Conservation (phyloP, 208 protist genomes). For the Crithidia fasciculata region DNA sequence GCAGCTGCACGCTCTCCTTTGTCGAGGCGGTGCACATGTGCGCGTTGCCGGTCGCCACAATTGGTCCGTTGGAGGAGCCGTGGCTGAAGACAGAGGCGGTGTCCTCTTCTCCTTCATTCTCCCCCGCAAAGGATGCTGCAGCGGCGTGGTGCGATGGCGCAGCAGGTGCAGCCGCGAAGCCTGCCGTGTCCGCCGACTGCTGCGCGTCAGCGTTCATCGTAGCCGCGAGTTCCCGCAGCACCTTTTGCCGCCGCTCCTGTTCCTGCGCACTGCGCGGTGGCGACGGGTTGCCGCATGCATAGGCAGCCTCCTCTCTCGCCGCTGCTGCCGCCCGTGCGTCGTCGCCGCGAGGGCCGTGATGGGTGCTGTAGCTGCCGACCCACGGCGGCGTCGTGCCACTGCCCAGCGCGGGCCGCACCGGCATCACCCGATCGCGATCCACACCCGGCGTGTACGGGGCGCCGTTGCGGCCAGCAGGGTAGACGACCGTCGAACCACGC, state of each 20-base stretch:
- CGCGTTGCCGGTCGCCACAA: constrained; percentile 62
- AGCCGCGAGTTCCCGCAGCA: constrained; percentile 27
- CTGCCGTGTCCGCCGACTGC: background rate
- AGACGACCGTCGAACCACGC: constrained; percentile 32
- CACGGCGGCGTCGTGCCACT: constrained; percentile 50
- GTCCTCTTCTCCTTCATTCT: background rate
- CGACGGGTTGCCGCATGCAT: constrained; percentile 34
- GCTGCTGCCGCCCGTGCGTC: background rate
- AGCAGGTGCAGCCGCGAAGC: no score
- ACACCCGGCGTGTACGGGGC: constrained; percentile 69
- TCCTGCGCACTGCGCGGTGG: constrained; percentile 11
- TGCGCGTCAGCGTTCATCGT: background rate
- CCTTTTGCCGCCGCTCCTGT: constrained; percentile 14
- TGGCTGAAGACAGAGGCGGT: constrained; percentile 81
- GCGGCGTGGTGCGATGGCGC: no score
- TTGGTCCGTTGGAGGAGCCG: constrained; percentile 70
- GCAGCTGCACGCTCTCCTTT: constrained; percentile 54
- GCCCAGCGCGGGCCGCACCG: constrained; percentile 36
- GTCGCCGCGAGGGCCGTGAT: constrained; percentile 29
- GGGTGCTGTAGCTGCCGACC: constrained; percentile 70
- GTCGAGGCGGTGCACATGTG: constrained; percentile 63
- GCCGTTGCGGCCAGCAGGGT: constrained; percentile 57
- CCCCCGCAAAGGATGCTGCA: background rate
- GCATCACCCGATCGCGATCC: constrained; percentile 87
- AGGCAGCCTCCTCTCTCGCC: constrained; percentile 25